Base-by-base conservation (phyloP, 2,329 filamentous ascomycete species). In the Trichoderma koningiopsis region DNA sequence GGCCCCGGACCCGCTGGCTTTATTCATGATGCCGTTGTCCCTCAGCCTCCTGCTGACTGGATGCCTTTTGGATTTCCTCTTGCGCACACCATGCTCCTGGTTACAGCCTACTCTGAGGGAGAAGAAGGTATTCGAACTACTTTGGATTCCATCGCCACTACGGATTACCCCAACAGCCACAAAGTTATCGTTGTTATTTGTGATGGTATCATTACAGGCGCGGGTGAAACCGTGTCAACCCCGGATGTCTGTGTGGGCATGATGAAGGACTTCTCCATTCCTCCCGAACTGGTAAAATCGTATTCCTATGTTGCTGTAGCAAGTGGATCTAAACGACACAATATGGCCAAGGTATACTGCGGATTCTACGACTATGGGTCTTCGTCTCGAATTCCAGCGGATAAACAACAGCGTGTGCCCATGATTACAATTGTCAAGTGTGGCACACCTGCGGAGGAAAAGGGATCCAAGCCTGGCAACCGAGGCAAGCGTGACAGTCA, bases 151-250 rank as follows among this genome's bases (percentile, higher is more conserved):
- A 91, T 99, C 77, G 96, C 95, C 61, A 97, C 93, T 81, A 99
- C 96, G 3, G 96, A 99, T 80, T 99, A 99, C 76, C 96, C 96
- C 61, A 99, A 99, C 86, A 98, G 95, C 79, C 96, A 99, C 86
- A 99, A 99, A 82, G 89, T 94, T 33, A 96, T 99, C 74, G 86
- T 99, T 70, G 92, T 97, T 75, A 92, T 99, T 75, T 99, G 96
- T 81, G 96, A 99, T 79, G 96, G 96, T 81, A 88, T 98, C 77
- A 97, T 99, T 84, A 97, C 97, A 83, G 96, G 96, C 73, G 88
- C 96, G 76, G 96, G 96, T 60, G 96, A 99, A 81, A 83, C 86
- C 10, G 83, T 92, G 75, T 92, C 94, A 4, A 99, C 96, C 0
- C 96, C 96, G 0, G 96, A 99, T 14, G 92, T 96, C 74, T 91